Percentiles rank a stretch among this genome's conserved stretches.
phyloP scores from a whole-genome alignment of 192 early-diverging fungal species.

The Podila horticola region DNA sequence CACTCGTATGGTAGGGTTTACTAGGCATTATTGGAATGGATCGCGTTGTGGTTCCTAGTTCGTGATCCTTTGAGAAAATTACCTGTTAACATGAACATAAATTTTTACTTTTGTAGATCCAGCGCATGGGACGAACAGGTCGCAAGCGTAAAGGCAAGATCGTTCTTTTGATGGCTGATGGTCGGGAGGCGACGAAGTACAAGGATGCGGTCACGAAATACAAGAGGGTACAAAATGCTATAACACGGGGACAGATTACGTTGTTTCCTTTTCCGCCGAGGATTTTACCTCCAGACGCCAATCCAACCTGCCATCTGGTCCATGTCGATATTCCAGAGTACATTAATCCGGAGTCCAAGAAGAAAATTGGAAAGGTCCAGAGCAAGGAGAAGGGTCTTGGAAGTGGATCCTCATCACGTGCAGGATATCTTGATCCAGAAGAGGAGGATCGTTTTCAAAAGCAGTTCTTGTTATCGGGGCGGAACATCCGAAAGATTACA shows the following conservation, averaged over 20 bases:
- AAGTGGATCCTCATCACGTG: neutral
- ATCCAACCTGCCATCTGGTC: conserved; percentile 60
- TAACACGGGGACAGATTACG: conserved; percentile 61
- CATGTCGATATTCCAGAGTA: conserved; percentile 62
- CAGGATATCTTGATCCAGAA: conserved; percentile 10
- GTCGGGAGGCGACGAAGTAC: conserved; percentile 71
- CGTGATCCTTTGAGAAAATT: no score
- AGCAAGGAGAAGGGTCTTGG: conserved; percentile 8
- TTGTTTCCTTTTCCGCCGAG: conserved; percentile 55
- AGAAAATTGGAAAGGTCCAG: conserved; percentile 33
- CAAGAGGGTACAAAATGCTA: conserved; percentile 71
- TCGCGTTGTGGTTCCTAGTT: no score
- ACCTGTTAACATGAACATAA: neutral
- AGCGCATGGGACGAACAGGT: conserved; percentile 84
- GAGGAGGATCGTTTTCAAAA: conserved; percentile 22
- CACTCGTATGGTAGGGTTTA: conserved; percentile 70
- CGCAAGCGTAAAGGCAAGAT: conserved; percentile 77
- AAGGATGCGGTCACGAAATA: conserved; percentile 65
- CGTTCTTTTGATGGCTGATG: conserved; percentile 73
- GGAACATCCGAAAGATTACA: conserved; percentile 3
- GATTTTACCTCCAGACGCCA: conserved; percentile 59
- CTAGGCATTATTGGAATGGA: no score
- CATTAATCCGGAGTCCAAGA: conserved; percentile 19
- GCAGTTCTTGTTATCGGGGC: conserved; percentile 6
- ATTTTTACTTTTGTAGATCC: conserved; percentile 44